Percentiles rank a stretch among this genome's conserved stretches.
Conservation (phyloP, 768 basidiomycete species). For the Exidia glandulosa region DNA sequence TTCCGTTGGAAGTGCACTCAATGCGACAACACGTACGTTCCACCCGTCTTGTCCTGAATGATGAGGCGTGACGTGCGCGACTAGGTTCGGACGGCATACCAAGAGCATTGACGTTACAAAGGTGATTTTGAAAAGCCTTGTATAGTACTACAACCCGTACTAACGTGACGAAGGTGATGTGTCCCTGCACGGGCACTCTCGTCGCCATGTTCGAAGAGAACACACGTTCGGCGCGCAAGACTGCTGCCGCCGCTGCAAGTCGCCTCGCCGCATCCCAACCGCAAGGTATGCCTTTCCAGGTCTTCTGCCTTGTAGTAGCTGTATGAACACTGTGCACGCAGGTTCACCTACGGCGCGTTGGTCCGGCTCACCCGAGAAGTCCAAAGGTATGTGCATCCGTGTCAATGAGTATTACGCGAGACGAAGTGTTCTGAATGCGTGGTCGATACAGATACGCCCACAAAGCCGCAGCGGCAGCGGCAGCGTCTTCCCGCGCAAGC, state of each 20-base stretch:
- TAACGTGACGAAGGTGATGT: not conserved
- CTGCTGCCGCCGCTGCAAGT: not conserved
- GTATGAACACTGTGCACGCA: not conserved
- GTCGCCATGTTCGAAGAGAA: not conserved
- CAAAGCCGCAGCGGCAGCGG: not conserved
- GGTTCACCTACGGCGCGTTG: not conserved
- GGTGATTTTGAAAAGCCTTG: not conserved
- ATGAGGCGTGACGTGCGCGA: no score
- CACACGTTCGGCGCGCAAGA: not conserved
- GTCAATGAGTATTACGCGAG: no score
- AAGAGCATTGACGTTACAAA: not conserved
- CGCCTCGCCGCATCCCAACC: not conserved
- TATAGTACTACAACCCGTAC: not conserved
- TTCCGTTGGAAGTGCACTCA: constrained; percentile 42
- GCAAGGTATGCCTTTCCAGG: not conserved
- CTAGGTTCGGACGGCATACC: not conserved
- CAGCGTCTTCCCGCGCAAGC: not conserved
- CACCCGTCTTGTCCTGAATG: no score
- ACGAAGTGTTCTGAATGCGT: no score
- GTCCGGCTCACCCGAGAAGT: not conserved
- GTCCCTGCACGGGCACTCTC: not conserved
- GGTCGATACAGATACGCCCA: not conserved
- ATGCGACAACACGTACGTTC: no score
- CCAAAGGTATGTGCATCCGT: no score
- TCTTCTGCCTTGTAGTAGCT: not conserved